Percentiles rank a stretch among this genome's conserved stretches.
phyloP scores from a whole-genome alignment of 2,329 filamentous ascomycete species.

The Fusarium sacchari region DNA sequence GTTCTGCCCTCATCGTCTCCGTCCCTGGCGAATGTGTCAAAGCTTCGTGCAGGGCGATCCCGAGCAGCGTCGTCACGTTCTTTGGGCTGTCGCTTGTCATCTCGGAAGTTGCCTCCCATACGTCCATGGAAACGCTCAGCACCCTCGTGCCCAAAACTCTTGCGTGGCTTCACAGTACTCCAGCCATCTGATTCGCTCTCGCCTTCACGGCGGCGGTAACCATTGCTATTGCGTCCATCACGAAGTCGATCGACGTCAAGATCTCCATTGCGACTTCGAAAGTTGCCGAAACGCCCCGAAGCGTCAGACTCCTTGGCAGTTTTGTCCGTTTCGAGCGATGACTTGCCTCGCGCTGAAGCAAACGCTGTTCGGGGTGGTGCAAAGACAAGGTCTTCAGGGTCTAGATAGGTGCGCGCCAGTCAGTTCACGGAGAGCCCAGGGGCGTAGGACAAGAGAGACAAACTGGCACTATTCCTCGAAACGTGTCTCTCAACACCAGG shows the following conservation, averaged over 20 bases:
- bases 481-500: constrained; percentile 62
- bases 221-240: constrained; percentile 59
- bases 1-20: constrained; percentile 64
- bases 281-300: constrained; percentile 67
- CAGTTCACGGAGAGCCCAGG: constrained; percentile 11
- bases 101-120: constrained; percentile 63
- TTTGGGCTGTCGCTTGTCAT: constrained; percentile 57
- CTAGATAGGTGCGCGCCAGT: constrained; percentile 50
- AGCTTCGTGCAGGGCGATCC: constrained; percentile 58
- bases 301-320: constrained; percentile 60
- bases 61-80: constrained; percentile 65
- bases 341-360: constrained; percentile 74
- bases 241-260: constrained; percentile 62
- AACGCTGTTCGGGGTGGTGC: constrained; percentile 87
- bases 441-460: constrained; percentile 42
- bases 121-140: constrained; percentile 76
- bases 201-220: constrained; percentile 63
- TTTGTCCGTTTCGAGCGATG: constrained; percentile 65
- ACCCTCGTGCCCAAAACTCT: constrained; percentile 77
- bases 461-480: constrained; percentile 68
- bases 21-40: constrained; percentile 62
- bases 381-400: constrained; percentile 83
- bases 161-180: constrained; percentile 78
- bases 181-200: constrained; percentile 76
- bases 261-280: constrained; percentile 64